Evolutionary conservation across 2,329 filamentous ascomycete genomes (phyloP).

Genomic region (Alternaria novae-zelandiae): DNA sequence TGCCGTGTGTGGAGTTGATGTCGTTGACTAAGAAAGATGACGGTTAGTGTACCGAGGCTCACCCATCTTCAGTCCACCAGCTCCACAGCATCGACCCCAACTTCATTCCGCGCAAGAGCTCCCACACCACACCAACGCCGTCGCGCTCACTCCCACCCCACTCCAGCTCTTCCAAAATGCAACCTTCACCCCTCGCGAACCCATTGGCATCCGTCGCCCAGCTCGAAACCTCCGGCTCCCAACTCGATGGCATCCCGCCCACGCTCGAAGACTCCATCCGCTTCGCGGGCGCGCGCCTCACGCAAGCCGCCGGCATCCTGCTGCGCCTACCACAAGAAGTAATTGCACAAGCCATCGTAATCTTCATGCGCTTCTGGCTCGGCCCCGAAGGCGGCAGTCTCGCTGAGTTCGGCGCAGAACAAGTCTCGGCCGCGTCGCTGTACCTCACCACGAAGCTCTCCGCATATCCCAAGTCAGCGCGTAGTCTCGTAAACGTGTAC

Average conservation of each 20-base stretch:
- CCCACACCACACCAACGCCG: neutral
- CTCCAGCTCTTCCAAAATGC: slow-evolving; percentile 23
- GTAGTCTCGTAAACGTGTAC: slow-evolving; percentile 85
- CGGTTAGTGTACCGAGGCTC: slow-evolving; percentile 5
- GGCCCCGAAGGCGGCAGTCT: slow-evolving; percentile 59
- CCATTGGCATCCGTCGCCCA: slow-evolving; percentile 75
- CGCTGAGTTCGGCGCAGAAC: slow-evolving; percentile 63
- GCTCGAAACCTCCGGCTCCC: slow-evolving; percentile 64
- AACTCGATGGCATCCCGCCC: slow-evolving; percentile 63
- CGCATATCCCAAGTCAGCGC: slow-evolving; percentile 74
- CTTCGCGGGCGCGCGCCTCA: slow-evolving; percentile 73
- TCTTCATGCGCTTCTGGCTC: slow-evolving; percentile 83
- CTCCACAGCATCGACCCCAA: slow-evolving; percentile 12
- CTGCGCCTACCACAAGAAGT: slow-evolving; percentile 84
- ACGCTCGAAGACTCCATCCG: slow-evolving; percentile 76
- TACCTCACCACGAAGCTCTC: slow-evolving; percentile 87
- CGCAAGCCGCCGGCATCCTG: slow-evolving; percentile 79
- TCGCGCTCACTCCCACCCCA: neutral
- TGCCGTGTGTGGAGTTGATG: neutral
- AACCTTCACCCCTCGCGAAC: slow-evolving; percentile 62
- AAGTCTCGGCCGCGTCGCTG: slow-evolving; percentile 79
- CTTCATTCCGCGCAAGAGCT: slow-evolving; percentile 1
- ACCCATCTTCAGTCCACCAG: neutral
- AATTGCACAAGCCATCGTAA: slow-evolving; percentile 82
- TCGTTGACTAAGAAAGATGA: slow-evolving; percentile 5